Evolutionary conservation across 345 rosid genomes (phyloP), one percentile per base, ranked within the genome.

Genomic region (Euphorbia tirucalli): DNA sequence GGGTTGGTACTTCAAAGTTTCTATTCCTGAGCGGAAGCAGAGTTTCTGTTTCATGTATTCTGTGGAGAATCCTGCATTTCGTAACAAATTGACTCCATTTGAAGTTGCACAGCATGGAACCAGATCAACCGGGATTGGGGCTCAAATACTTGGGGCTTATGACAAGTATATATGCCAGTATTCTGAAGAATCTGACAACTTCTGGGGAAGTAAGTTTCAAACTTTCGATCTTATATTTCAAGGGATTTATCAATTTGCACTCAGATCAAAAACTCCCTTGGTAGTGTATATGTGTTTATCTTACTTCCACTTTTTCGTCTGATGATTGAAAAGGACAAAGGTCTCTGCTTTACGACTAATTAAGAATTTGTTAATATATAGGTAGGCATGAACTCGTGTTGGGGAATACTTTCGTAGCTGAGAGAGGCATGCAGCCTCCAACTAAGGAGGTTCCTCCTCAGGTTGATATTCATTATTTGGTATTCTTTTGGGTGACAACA

Each of bases 31-130:
- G 82, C 75, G 74, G 72, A 86, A 56, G 62, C 93, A 94, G 85
- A 94, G 95, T 72, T 94, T 94, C 85, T 94, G 97, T 81, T 90
- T 94, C 77, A 94, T 94, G 95, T 94, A 92, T 68, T 83, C 97
- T 0, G 83, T 92, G 63, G 97, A 92, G 85, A 94, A 82, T 78
- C 98, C 98, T 3, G 87, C 90, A 10, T 94, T 94, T 65, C 75
- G 70, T 32, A 82, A 76, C 63, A 85, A 75, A 48, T 62, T 89
- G 74, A 81, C 87, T 11, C 74, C 86, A 1, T 72, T 87, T 31
- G 98, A 94, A 19, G 35, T 37, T 58, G 83, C 76, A 54, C 88
- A 84, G 49, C 73, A 90, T 49, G 98, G 98, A 66, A 77, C 90
- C 11, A 75, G 95, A 63, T 88, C 76, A 76, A 87, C 93, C 10